Percentiles rank a stretch among this genome's conserved stretches.
Conservation (phyloP, 441 rosid species). For the Viola pubescens region DNA sequence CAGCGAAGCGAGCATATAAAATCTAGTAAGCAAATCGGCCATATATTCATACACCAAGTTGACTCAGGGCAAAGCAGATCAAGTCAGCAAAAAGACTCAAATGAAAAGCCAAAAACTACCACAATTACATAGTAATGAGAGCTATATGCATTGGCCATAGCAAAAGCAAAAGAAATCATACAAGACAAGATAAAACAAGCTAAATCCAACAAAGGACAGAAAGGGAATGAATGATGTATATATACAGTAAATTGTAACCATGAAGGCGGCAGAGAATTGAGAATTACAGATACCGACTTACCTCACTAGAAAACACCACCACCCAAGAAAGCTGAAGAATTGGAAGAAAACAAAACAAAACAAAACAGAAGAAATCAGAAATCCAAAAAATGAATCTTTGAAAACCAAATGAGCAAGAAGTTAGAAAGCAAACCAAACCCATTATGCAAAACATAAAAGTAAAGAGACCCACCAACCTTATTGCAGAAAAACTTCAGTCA, state of each 20-base stretch:
- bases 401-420: background rate
- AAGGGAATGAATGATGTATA: background rate
- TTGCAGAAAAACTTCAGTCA: constrained; percentile 16
- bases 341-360: constrained; percentile 3
- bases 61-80: constrained; percentile 4
- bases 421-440: background rate
- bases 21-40: background rate
- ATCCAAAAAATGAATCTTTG: too few species aligned
- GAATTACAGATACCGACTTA: constrained; percentile 5
- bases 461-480: constrained; percentile 18
- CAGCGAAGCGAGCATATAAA: background rate
- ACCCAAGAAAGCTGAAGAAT: background rate
- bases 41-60: background rate
- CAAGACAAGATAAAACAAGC: constrained; percentile 10
- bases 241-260: background rate
- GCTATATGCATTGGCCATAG: background rate
- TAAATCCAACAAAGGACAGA: constrained; percentile 8
- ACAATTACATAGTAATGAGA: background rate
- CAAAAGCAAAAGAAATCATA: constrained; percentile 13
- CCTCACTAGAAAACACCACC: background rate
- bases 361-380: background rate
- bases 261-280: background rate
- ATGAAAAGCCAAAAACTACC: background rate
- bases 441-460: background rate
- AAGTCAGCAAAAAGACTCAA: background rate